Base-by-base conservation (phyloP, 1,284 basidiomycete genomes). In the Ceratobasidium sp. region DNA sequence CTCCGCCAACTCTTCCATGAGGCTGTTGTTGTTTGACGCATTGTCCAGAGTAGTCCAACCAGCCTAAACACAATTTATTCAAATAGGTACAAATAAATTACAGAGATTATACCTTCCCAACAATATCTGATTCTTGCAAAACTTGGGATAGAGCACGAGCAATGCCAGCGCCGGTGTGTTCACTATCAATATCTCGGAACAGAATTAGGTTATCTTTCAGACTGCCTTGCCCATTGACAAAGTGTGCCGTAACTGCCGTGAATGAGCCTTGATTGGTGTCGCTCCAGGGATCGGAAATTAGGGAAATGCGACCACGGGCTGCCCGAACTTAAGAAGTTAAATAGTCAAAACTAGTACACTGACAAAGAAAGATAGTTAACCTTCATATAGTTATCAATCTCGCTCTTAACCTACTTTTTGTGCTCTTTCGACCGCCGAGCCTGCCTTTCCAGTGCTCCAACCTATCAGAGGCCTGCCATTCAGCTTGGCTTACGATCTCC, bases 41-140 rank as follows among this genome's bases (percentile, higher is more conserved):
- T 78, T 78, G 60, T 78, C 77, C 12, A 70, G 49, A 39, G 77
- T 78, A 33, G 58, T 60, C 33, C 12, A 61, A n/a, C 77, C 77
- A 63, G 63, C 56, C 73, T 77, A 64, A 5, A 63, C 12, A 44
- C n/a, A 33, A 9, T 56, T 20, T 56, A 55, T 18, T 55, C 15
- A 42, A 33, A 51, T 33, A 33, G 33, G 58, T 60, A 58, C 20
- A 15, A 40, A 56, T 40, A 44, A 40, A 39, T 10, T 15, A 71
- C 26, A 60, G 42, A 58, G 13, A 13, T 13, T 26, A 12, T n/a
- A 39, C 73, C 51, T 56, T 26, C 6, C 46, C 15, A 33, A 64
- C 51, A 71, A 49, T 18, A 18, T 49, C 23, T 58, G 44, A 12
- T 71, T 49, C 56, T 15, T 61, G 58, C 9, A 78, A 44, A 13